phyloP scores from a whole-genome alignment of 1,284 basidiomycete genomes.

The Fomes fomentarius region DNA sequence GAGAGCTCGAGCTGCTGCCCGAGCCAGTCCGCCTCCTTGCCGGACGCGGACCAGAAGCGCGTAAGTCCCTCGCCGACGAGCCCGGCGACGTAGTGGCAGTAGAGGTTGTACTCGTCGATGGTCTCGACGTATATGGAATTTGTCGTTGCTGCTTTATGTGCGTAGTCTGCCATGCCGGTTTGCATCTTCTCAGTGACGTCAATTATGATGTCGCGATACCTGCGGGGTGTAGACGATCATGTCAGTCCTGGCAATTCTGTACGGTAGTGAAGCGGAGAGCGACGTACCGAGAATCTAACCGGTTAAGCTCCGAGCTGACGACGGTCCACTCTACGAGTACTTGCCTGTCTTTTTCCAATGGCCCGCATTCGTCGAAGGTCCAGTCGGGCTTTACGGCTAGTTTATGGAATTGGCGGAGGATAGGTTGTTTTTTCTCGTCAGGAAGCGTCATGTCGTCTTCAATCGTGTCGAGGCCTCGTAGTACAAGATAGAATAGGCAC shows the following conservation, averaged over 20 bases:
- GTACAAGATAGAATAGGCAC: constrained; percentile 94
- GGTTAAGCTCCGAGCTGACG: constrained; percentile 83
- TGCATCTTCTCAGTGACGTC: constrained; percentile 90
- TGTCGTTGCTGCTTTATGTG: constrained; percentile 78
- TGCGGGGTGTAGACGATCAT: constrained; percentile 32
- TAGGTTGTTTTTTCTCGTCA: constrained; percentile 83
- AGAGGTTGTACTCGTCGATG: constrained; percentile 90
- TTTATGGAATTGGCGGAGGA: constrained; percentile 86
- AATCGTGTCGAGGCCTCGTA: constrained; percentile 93
- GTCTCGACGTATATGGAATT: constrained; percentile 73
- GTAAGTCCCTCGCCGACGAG: constrained; percentile 97
- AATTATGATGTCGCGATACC: constrained; percentile 83
- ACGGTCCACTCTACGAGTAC: constrained; percentile 87
- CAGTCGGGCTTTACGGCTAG: constrained; percentile 86
- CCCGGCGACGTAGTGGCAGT: constrained; percentile 99
- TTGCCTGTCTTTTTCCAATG: constrained; percentile 89
- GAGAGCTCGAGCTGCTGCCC: constrained; percentile 85
- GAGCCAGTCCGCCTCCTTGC: constrained; percentile 82
- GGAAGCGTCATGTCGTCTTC: constrained; percentile 99
- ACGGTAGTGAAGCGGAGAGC: neutral
- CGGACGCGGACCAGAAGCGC: constrained; percentile 86
- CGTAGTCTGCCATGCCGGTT: constrained; percentile 94
- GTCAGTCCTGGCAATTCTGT: neutral
- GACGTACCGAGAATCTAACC: constrained; percentile 65
- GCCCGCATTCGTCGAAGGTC: constrained; percentile 85